A percentile compares a stretch with the other conserved stretches of the same genome.
Evolutionary conservation across 768 basidiomycete genomes (phyloP).

Genomic region (Lactifluus volemus): DNA sequence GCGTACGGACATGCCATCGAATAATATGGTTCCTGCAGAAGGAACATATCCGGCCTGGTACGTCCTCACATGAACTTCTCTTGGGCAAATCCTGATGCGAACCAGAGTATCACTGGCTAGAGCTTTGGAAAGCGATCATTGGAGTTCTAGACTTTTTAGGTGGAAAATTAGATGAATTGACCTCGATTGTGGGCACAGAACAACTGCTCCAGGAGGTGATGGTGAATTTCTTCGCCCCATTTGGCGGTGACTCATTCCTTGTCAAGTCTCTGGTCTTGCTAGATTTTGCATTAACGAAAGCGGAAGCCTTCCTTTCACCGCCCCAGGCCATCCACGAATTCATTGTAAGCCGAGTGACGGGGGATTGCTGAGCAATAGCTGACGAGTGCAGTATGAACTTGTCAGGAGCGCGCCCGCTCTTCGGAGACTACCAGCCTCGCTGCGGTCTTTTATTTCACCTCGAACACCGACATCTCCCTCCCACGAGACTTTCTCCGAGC

Average conservation of each 20-base stretch:
- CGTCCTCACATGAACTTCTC: slow-evolving; percentile 15
- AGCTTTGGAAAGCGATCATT: slow-evolving; percentile 52
- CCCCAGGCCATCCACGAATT: slow-evolving; percentile 50
- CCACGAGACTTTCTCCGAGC: slow-evolving; percentile 29
- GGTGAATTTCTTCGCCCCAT: background rate
- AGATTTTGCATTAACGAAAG: slow-evolving; percentile 40
- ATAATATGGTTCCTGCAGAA: slow-evolving; percentile 50
- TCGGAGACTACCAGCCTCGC: slow-evolving; percentile 37
- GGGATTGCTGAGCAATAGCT: background rate
- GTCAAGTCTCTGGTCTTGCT: slow-evolving; percentile 44
- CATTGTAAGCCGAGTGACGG: slow-evolving; percentile 37
- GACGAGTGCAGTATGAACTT: slow-evolving; percentile 47
- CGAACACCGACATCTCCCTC: slow-evolving; percentile 23
- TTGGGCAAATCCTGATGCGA: background rate
- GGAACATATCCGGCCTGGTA: slow-evolving; percentile 46
- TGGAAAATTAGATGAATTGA: slow-evolving; percentile 44
- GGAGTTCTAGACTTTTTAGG: slow-evolving; percentile 48
- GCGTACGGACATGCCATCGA: slow-evolving; percentile 45
- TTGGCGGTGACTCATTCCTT: background rate
- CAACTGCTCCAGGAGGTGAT: slow-evolving; percentile 47
- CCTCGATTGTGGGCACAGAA: slow-evolving; percentile 44
- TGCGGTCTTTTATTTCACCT: slow-evolving; percentile 26
- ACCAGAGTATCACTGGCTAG: slow-evolving; percentile 58
- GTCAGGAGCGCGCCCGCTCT: slow-evolving; percentile 45
- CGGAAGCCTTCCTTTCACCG: slow-evolving; percentile 47